Evolutionary conservation across 768 basidiomycete genomes (phyloP), one percentile per base, ranked within the genome.

Genomic region (Lactifluus pinguis): DNA sequence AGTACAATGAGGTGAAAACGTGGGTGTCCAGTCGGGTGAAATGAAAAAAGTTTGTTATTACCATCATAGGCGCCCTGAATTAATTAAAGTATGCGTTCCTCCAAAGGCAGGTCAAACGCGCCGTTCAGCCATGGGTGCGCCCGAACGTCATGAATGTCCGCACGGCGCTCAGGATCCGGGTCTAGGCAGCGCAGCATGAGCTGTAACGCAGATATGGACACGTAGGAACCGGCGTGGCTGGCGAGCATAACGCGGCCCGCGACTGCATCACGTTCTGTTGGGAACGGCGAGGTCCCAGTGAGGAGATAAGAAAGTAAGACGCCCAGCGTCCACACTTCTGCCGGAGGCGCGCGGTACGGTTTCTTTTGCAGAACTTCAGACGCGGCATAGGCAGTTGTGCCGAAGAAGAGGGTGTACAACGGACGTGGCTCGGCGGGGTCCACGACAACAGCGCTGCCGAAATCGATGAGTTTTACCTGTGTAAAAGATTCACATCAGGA

Each of bases 271-370:
- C 84, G 82, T 65, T 88, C 87, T 17, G 89, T 89, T 50, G 92
- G 90, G 71, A 98, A 99, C 2, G 95, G 95, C 17, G 95, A 89
- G 61, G 88, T 79, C 3, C 95, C 95, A 19, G 92, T 95, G 54
- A 99, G 81, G 57, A 99, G 80, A 71, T 93, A 97, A 49, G 92
- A 95, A 67, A 99, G 84, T 57, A 99, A 82, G 38, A 98, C 90
- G 17, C 95, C 95, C 25, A 97, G 82, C 8, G 89, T 92, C 95
- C 95, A 99, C 48, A 98, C 83, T 72, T 99, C 95, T 29, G 92
- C 93, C 42, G 95, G 94, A 0, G 93, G 85, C 0, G 95, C 94
- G 61, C 89, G 90, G 70, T 99, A 98, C 11, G 84, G 81, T 69
- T 84, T 84, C 72, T 93, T 92, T 34, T 82, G 83, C 49, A 98